These are phyloP conservation scores for Termitomyces sp. DNA, from an alignment of 768 basidiomycete genomes.

Conservation along the genomic window DNA sequence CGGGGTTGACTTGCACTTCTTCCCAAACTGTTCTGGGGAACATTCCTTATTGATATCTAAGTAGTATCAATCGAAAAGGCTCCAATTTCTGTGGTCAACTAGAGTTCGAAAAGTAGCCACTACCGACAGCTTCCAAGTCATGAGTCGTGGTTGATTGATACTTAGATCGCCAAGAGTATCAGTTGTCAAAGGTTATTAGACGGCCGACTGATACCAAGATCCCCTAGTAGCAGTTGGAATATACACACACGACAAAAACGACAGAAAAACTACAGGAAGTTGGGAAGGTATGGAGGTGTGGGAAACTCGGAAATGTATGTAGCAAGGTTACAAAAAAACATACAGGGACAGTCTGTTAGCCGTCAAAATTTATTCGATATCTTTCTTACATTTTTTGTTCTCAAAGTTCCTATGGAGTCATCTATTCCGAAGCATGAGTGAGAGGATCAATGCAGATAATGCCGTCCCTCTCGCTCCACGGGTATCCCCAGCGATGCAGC, in stretches of 20 bases:
- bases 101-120: background rate
- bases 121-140: background rate
- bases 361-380: background rate
- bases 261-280: background rate
- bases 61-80: too few species aligned
- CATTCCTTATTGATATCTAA: too few species aligned
- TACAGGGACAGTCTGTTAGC: background rate
- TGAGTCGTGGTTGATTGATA: background rate
- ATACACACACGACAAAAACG: background rate
- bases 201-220: background rate
- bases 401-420: background rate
- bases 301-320: background rate
- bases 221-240: background rate
- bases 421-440: conserved; percentile 55
- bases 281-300: background rate
- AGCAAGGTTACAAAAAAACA: background rate
- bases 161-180: background rate
- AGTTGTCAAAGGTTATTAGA: background rate
- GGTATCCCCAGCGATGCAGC: conserved; percentile 92
- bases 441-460: conserved; percentile 84
- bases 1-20: background rate
- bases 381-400: background rate
- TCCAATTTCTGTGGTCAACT: too few species aligned
- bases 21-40: too few species aligned
- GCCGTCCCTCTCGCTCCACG: conserved; percentile 91